Conservation (phyloP, 495 filamentous ascomycete species). For the Jackrogersella minutella region DNA sequence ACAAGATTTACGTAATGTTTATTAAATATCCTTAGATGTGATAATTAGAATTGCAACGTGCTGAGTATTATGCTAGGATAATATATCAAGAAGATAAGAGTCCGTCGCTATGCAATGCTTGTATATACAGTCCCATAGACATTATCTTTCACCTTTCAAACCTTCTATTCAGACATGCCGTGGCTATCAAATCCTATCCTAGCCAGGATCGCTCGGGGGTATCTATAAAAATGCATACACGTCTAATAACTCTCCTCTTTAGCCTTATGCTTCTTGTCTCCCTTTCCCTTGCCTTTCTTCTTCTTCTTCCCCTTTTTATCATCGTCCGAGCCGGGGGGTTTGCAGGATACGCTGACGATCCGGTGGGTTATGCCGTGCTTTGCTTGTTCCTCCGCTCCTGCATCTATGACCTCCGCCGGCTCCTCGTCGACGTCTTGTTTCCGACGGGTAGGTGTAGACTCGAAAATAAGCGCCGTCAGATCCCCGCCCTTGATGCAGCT, state of each 20-base stretch:
- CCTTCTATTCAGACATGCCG: neutral
- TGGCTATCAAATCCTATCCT: neutral
- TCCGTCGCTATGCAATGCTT: slow-evolving; percentile 20
- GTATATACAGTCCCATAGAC: neutral
- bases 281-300: slow-evolving; percentile 17
- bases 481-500: slow-evolving; percentile 78
- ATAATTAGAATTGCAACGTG: neutral
- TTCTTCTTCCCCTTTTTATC: slow-evolving; percentile 20
- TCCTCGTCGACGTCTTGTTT: slow-evolving; percentile 28
- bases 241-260: slow-evolving; percentile 5
- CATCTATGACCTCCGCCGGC: neutral
- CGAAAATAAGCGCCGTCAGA: slow-evolving; percentile 80
- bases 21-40: neutral
- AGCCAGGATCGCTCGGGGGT: neutral
- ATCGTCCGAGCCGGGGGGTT: neutral
- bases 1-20: neutral
- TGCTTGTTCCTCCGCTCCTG: slow-evolving; percentile 7
- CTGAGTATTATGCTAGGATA: neutral
- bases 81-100: slow-evolving; percentile 5
- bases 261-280: slow-evolving; percentile 31
- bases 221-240: neutral
- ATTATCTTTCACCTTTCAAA: neutral
- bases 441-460: slow-evolving; percentile 36
- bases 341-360: slow-evolving; percentile 41
- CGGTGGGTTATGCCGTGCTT: slow-evolving; percentile 36